Evolutionary conservation across 2,329 filamentous ascomycete genomes (phyloP), one percentile per base, ranked within the genome.

Genomic region (Myotisia sp.): DNA sequence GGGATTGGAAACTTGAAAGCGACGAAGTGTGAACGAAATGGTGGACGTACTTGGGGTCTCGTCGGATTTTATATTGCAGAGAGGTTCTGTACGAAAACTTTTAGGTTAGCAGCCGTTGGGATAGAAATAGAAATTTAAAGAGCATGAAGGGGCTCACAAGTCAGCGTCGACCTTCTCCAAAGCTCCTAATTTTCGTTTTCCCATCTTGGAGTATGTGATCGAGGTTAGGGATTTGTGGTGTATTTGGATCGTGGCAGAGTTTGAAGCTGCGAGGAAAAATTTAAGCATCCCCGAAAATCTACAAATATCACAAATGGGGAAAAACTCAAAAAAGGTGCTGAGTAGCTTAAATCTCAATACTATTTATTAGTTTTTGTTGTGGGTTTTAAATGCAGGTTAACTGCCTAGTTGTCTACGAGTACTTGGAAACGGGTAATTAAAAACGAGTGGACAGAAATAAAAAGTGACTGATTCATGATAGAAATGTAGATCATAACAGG

Each of bases 91-190:
- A n/a, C 43, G 33, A 41, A 36, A 19, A 28, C 29, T 31, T 32
- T 38, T 9, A 40, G 39, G 43, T 37, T 20, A 20, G 36, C 47
- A 18, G 22, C 14, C 3, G 19, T 36, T 24, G 53, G 43, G 52
- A 46, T 42, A 7, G 27, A 9, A 21, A 14, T 6, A 39, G 13
- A 29, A 23, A 10, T 17, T 23, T 16, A 17, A 8, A 22, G 13
- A 14, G 27, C 4, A 23, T 16, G 21, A 17, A 9, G 6, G 20
- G n/a, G 46, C 73, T 42, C 56, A 79, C 70, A 92, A 66, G 59
- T 92, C 84, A 21, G 85, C 86, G 54, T 94, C 86, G 47, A 93
- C 76, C 70, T 94, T 94, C 63, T 94, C 86, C 58, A 94, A 75
- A 41, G 86, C 86, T 37, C 81, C 83, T 39, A 93, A 71, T 64